Conservation (phyloP, 2,329 filamentous ascomycete species). For the Microascus cirrosus region DNA sequence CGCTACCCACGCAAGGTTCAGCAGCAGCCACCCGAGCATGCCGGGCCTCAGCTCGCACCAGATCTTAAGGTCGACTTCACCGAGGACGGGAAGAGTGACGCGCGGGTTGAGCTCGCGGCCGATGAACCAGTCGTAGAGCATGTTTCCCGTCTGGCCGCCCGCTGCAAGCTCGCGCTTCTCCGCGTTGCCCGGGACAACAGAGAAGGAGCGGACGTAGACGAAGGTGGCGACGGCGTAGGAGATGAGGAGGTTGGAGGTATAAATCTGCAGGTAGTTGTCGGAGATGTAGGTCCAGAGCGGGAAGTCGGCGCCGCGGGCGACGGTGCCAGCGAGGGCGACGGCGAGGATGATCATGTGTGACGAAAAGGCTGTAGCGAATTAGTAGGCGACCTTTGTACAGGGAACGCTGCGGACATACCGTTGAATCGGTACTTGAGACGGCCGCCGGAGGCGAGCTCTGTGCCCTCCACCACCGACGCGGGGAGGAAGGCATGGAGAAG, state of each 20-base stretch:
- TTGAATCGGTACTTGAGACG: constrained; percentile 76
- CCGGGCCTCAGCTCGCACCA: constrained; percentile 89
- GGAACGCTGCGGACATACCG: constrained; percentile 31
- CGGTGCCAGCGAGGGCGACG: constrained; percentile 63
- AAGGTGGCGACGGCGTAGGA: constrained; percentile 62
- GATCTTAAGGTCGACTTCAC: constrained; percentile 80
- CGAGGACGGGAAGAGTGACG: constrained; percentile 64
- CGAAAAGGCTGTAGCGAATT: constrained; percentile 48
- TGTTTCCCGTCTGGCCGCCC: constrained; percentile 72
- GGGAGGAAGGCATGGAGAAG: constrained; percentile 69
- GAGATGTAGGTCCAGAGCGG: constrained; percentile 86
- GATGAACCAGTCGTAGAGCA: constrained; percentile 94
- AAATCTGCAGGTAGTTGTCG: constrained; percentile 78
- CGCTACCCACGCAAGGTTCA: constrained; percentile 75
- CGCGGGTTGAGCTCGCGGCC: constrained; percentile 91
- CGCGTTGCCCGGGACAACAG: constrained; percentile 63
- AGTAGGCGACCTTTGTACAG: not conserved
- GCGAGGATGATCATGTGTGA: constrained; percentile 65
- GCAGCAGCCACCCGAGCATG: constrained; percentile 76
- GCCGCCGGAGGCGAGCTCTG: constrained; percentile 57
- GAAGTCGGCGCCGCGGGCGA: constrained; percentile 69
- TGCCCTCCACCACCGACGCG: constrained; percentile 59
- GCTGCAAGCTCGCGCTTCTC: constrained; percentile 67
- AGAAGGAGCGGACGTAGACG: constrained; percentile 75
- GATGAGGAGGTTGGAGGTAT: constrained; percentile 74